Evolutionary conservation across 306 rosid genomes (phyloP).

Genomic region (Morella rubra): DNA sequence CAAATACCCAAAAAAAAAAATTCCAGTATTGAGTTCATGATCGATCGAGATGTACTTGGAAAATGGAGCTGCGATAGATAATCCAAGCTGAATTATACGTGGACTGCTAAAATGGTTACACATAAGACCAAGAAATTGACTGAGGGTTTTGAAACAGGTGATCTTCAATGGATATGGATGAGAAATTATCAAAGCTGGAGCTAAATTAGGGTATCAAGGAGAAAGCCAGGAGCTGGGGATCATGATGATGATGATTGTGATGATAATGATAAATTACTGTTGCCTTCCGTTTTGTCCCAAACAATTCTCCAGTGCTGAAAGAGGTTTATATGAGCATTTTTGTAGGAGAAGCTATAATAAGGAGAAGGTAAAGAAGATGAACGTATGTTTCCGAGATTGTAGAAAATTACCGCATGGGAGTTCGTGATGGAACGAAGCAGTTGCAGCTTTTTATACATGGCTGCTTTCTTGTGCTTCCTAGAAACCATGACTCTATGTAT

Average conservation of each 20-base stretch:
- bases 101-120: too few species aligned
- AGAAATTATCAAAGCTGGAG: background rate
- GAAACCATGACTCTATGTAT: constrained; percentile 47
- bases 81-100: background rate
- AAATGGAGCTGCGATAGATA: background rate
- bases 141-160: background rate
- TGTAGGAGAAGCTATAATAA: too few species aligned
- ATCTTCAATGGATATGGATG: constrained; percentile 1
- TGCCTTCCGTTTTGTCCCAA: too few species aligned
- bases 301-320: too few species aligned
- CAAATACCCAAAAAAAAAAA: too few species aligned
- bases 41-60: background rate
- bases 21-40: too few species aligned
- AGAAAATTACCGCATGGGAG: constrained; percentile 44
- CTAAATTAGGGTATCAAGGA: background rate
- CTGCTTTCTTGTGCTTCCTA: constrained; percentile 46
- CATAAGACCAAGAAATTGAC: too few species aligned
- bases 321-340: too few species aligned
- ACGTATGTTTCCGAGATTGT: constrained; percentile 6
- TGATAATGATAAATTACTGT: background rate
- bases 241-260: constrained; percentile 13
- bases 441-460: constrained; percentile 48
- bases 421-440: constrained; percentile 54
- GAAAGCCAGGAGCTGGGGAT: constrained; percentile 5
- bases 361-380: too few species aligned